Evolutionary conservation across 2,329 filamentous ascomycete genomes (phyloP), one percentile per base, ranked within the genome.

Genomic region (Cucurbitaria berberidis): DNA sequence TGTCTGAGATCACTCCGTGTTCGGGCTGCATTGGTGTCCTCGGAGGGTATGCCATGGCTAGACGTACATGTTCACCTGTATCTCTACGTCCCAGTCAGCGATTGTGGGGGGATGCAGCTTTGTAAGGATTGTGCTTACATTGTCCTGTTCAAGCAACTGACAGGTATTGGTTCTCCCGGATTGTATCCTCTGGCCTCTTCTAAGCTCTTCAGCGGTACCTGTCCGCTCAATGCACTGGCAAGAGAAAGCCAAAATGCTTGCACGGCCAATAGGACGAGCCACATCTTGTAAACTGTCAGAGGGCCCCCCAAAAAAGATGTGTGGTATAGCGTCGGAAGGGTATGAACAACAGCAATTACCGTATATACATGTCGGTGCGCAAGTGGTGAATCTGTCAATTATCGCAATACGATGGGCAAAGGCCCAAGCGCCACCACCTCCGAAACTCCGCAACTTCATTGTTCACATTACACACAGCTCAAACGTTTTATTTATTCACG

Each of bases 21-120:
- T 16, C 13, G 15, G 30, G 16, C 30, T n/a, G n/a, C n/a, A n/a
- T n/a, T 34, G 2, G 30, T 34, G 16, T 29, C n/a, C 45, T 19
- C 38, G 8, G n/a, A 16, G 21, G 22, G 10, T 38, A 26, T 44
- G n/a, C 29, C 15, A 21, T 43, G 40, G 38, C 21, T 24, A 8
- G 38, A 62, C 78, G 55, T 77, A 81, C 79, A 75, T 96, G 91
- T 76, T 96, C 91, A 74, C 91, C 91, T 8, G 90, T 95, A 67
- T 96, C 90, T 68, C 90, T 95, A 71, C 39, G 3, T 18, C 21
- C n/a, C 7, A 21, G 45, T 64, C 44, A 66, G 62, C 30, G 19
- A 34, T 26, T 30, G 39, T 19, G n/a, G 16, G 1, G 26, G n/a
- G 18, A 18, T n/a, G 21, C 30, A 18, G n/a, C 32, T 34, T 16